Conservation (phyloP, 2,329 filamentous ascomycete genomes). For the Meredithiella fracta region DNA sequence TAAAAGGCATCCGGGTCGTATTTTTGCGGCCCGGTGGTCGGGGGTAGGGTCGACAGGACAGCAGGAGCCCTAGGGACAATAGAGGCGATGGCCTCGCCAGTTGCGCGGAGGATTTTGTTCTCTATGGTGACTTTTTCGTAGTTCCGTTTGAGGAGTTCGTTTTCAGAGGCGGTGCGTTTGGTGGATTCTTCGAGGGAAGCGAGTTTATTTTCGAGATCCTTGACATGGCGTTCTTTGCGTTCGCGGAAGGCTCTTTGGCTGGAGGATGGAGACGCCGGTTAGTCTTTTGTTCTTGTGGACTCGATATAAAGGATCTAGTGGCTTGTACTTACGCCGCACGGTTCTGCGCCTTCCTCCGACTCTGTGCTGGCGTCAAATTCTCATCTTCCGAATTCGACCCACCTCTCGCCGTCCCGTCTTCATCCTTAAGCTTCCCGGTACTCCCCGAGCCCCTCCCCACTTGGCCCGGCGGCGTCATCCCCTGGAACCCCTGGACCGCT, state of each 20-base stretch:
- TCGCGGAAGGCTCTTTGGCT: slow-evolving; percentile 94
- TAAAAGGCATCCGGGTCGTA: slow-evolving; percentile 62
- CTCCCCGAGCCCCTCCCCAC: slow-evolving; percentile 8
- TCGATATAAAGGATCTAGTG: not conserved
- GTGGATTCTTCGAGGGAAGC: slow-evolving; percentile 59
- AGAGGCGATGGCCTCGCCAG: slow-evolving; percentile 27
- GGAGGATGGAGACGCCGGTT: not conserved
- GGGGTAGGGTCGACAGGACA: not conserved
- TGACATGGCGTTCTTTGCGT: slow-evolving; percentile 85
- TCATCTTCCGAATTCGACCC: slow-evolving; percentile 37
- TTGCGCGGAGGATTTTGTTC: slow-evolving; percentile 82
- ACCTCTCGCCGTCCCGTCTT: not conserved
- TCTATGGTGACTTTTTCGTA: slow-evolving; percentile 74
- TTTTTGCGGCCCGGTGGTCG: slow-evolving; percentile 48
- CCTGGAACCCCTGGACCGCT: slow-evolving; percentile 14
- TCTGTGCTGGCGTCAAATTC: slow-evolving; percentile 39
- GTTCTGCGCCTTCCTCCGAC: slow-evolving; percentile 43
- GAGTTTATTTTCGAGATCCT: slow-evolving; percentile 73
- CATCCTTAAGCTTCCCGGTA: not conserved
- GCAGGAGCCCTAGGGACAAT: slow-evolving; percentile 23
- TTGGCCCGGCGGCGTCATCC: slow-evolving; percentile 17
- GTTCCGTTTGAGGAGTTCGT: slow-evolving; percentile 70
- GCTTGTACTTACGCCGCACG: slow-evolving; percentile 38
- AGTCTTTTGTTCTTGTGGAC: slow-evolving; percentile 15
- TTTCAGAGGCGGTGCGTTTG: slow-evolving; percentile 58